A percentile compares a stretch with the other conserved stretches of the same genome.
phyloP scores from a whole-genome alignment of 257 asterid species.

The Petrea volubilis region DNA sequence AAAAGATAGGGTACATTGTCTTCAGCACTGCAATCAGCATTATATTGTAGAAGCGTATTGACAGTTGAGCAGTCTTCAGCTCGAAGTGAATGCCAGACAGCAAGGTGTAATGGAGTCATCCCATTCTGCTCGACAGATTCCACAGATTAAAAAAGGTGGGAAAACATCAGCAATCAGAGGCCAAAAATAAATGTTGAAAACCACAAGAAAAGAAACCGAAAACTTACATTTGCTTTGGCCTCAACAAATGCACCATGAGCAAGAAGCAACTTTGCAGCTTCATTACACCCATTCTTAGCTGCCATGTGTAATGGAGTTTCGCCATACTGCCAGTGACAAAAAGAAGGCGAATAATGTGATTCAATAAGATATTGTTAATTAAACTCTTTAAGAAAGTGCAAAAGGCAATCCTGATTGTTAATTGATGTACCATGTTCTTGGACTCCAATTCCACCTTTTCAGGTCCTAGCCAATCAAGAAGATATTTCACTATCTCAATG shows the following conservation, averaged over 20 bases:
- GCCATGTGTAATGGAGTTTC: constrained; percentile 99
- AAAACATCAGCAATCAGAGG: constrained; percentile 20
- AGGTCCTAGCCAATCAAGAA: constrained; percentile 74
- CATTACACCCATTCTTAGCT: constrained; percentile 94
- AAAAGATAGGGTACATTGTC: constrained; percentile 58
- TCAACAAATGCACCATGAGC: constrained; percentile 79
- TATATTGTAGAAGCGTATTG: constrained; percentile 72
- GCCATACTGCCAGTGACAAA: constrained; percentile 66
- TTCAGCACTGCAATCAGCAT: constrained; percentile 89
- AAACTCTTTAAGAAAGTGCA: constrained; percentile 10
- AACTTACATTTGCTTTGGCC: constrained; percentile 91
- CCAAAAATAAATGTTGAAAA: not conserved
- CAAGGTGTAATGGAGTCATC: constrained; percentile 97
- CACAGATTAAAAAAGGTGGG: constrained; percentile 18
- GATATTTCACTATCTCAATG: constrained; percentile 67
- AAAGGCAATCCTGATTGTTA: not conserved
- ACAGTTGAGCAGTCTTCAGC: constrained; percentile 80
- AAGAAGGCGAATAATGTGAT: constrained; percentile 20
- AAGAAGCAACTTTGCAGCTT: constrained; percentile 81
- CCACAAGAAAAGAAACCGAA: constrained; percentile 15
- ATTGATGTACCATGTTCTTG: constrained; percentile 70
- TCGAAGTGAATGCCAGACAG: constrained; percentile 97
- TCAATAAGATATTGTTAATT: not conserved
- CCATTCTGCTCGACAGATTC: constrained; percentile 66
- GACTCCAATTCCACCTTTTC: constrained; percentile 91